Conservation (phyloP, 345 rosid species). For the Aethionema arabicum region DNA sequence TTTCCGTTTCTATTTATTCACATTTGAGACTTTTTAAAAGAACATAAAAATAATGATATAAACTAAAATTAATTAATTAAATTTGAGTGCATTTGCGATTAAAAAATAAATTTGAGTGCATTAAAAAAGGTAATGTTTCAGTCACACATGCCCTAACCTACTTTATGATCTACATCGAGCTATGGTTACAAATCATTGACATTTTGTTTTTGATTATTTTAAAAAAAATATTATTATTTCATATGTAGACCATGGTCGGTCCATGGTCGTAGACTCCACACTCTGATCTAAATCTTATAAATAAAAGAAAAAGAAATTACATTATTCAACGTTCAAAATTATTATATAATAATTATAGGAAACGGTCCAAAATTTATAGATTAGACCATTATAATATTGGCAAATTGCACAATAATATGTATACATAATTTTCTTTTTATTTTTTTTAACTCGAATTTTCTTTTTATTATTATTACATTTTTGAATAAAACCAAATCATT, state of each 20-base stretch:
- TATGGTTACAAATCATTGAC: slow-evolving; percentile 40
- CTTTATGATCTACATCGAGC: slow-evolving; percentile 39
- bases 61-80: not conserved
- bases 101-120: slow-evolving; percentile 18
- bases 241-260: slow-evolving; percentile 39
- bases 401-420: not conserved
- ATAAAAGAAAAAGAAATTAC: not conserved
- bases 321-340: no score
- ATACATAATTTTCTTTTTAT: no score
- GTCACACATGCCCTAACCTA: slow-evolving; percentile 42
- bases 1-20: slow-evolving; percentile 1
- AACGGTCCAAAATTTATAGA: slow-evolving; percentile 5
- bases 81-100: slow-evolving; percentile 20
- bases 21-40: slow-evolving; percentile 21
- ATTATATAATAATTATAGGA: no score
- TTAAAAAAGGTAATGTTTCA: not conserved
- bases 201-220: slow-evolving; percentile 11
- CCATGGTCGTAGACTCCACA: slow-evolving; percentile 41
- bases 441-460: no score
- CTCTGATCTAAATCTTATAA: slow-evolving; percentile 24
- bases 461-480: no score
- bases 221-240: slow-evolving; percentile 23
- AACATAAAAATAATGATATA: not conserved
- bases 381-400: no score
- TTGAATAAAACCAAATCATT: no score